Percentiles rank a stretch among this genome's conserved stretches.
These are phyloP conservation scores for Diophrys appendiculata DNA, from an alignment of 73 alveolate species.

Conservation along the genomic window DNA sequence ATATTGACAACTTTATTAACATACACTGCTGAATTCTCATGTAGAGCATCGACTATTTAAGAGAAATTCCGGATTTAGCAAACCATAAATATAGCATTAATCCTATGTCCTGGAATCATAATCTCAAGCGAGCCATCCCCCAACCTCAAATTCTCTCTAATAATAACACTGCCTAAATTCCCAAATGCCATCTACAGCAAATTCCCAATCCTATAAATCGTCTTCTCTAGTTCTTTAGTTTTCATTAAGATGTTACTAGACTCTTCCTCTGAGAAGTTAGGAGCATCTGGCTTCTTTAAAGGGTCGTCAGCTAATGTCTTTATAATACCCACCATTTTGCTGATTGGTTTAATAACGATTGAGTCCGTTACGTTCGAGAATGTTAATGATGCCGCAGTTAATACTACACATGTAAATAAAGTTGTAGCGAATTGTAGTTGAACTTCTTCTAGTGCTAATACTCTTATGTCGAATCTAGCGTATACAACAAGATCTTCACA, in stretches of 20 bases:
- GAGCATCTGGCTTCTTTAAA: slow-evolving; percentile 50
- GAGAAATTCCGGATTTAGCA: slow-evolving; percentile 52
- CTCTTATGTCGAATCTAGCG: slow-evolving; percentile 63
- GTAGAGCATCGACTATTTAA: slow-evolving; percentile 39
- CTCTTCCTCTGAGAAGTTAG: slow-evolving; percentile 46
- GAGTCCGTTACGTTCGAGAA: slow-evolving; percentile 70
- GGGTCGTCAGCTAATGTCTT: slow-evolving; percentile 79
- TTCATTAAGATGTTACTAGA: slow-evolving; percentile 33
- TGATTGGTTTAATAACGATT: slow-evolving; percentile 76
- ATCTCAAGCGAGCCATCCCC: slow-evolving; percentile 66
- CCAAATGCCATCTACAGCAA: slow-evolving; percentile 73
- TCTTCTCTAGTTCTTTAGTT: slow-evolving; percentile 66
- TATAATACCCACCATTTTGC: slow-evolving; percentile 66
- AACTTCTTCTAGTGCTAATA: slow-evolving; percentile 30
- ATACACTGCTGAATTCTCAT: slow-evolving; percentile 63
- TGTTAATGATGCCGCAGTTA: slow-evolving; percentile 64
- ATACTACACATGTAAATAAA: slow-evolving; percentile 63
- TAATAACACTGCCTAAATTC: slow-evolving; percentile 58
- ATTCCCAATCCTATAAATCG: slow-evolving; percentile 68
- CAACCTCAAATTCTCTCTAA: slow-evolving; percentile 51
- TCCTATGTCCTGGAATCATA: slow-evolving; percentile 69
- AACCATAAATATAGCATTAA: slow-evolving; percentile 60
- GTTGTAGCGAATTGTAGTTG: slow-evolving; percentile 54
- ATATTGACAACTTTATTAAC: slow-evolving; percentile 64
- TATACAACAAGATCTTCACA: slow-evolving; percentile 65